Evolutionary conservation across 345 rosid genomes (phyloP).

Genomic region (Rhizophora apiculata): DNA sequence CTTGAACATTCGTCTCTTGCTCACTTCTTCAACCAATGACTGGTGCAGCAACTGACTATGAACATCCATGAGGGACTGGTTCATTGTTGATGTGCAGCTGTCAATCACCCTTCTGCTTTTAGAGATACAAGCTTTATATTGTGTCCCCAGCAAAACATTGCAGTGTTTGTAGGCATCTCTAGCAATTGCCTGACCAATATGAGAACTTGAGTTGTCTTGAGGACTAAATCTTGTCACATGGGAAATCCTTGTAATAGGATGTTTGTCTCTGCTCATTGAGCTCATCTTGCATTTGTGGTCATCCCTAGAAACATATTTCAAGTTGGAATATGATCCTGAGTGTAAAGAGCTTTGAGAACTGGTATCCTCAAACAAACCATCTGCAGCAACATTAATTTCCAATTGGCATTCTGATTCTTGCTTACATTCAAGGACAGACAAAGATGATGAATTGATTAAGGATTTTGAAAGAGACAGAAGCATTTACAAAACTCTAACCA

Average conservation of each 20-base stretch:
- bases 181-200: constrained; percentile 19
- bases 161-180: constrained; percentile 29
- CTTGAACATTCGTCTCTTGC: constrained; percentile 52
- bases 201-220: constrained; percentile 34
- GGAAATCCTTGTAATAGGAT: constrained; percentile 28
- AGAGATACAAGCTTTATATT: constrained; percentile 33
- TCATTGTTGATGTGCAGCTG: constrained; percentile 42
- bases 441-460: too few species aligned
- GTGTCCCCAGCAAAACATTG: constrained; percentile 31
- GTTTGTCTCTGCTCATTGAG: constrained; percentile 24
- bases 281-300: constrained; percentile 36
- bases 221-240: constrained; percentile 54
- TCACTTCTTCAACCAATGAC: constrained; percentile 59
- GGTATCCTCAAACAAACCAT: constrained; percentile 59
- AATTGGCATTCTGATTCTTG: constrained; percentile 4
- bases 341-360: constrained; percentile 62
- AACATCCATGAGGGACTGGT: constrained; percentile 60
- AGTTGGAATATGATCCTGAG: constrained; percentile 56
- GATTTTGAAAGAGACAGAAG: too few species aligned
- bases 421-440: too few species aligned
- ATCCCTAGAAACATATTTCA: constrained; percentile 46
- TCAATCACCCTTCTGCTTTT: constrained; percentile 32
- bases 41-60: constrained; percentile 56
- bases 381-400: constrained; percentile 38
- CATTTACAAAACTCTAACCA: too few species aligned